Base-by-base conservation (phyloP, 192 early-diverging fungal species). In the Dissophora globulifera region DNA sequence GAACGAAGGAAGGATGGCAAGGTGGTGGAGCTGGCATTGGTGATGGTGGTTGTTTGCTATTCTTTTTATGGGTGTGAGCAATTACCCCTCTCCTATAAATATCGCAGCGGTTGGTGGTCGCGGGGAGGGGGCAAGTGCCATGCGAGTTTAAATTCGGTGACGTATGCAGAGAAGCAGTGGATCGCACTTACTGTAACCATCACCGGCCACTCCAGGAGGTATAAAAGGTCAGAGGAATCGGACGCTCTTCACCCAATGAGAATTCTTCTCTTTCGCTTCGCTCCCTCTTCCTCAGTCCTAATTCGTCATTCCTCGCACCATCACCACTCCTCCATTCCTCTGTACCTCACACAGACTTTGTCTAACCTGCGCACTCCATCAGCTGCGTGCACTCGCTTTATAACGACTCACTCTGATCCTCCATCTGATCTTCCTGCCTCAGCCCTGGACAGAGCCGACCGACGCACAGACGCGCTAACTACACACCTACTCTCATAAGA, bases 221-320 rank as follows among this genome's bases (percentile, higher is more conserved):
- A 69, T 61, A 55, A 54, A 54, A 52, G 42, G 17, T 6, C 5
- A 3, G n/a, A 48, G 10, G 49, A 42, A 32, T 26, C 50, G n/a
- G 49, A 52, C 38, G 29, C 27, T 25, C n/a, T 52, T 25, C 25
- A 40, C 27, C n/a, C 23, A 55, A 49, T 51, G 58, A 55, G 63
- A 61, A 61, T 33, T 69, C 46, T 67, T 57, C 42, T 33, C 52
- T 66, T 55, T 56, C 20, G 50, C n/a, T 26, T 45, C 20, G 4
- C 27, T 30, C 20, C 20, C 35, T 46, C 31, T 16, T 52, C 32
- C 50, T 65, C 52, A 30, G 20, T 47, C 11, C 25, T 61, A 20
- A 22, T 67, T 33, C 43, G n/a, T 31, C 42, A 38, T 32, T 23
- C 43, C 25, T 20, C 35, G n/a, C 16, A 9, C 47, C 29, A 30